Evolutionary conservation across 495 filamentous ascomycete genomes (phyloP).

Genomic region (Hypoxylon perforatum): DNA sequence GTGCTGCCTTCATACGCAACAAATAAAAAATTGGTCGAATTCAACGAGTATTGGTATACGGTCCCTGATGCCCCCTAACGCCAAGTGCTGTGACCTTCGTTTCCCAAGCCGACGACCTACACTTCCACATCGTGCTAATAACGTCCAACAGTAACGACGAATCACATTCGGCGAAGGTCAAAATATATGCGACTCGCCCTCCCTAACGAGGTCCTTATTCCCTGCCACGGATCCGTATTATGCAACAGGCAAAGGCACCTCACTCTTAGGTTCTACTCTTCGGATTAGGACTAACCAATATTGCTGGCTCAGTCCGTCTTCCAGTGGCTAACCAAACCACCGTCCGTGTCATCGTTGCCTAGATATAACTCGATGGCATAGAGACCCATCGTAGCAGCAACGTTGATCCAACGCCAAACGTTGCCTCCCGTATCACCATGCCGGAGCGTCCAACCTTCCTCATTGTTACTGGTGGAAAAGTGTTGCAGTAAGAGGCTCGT

Average conservation of each 20-base stretch:
- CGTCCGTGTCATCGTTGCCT: conserved; percentile 79
- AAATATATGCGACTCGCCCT: conserved; percentile 35
- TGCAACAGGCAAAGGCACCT: conserved; percentile 25
- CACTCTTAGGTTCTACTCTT: conserved; percentile 27
- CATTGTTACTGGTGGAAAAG: conserved; percentile 75
- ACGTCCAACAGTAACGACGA: conserved; percentile 28
- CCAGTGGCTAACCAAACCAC: conserved; percentile 81
- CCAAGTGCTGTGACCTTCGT: conserved; percentile 49
- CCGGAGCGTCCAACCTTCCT: conserved; percentile 86
- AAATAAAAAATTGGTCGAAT: conserved; percentile 47
- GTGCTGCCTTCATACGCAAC: conserved; percentile 24
- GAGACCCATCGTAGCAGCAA: conserved; percentile 84
- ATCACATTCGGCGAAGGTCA: conserved; percentile 16
- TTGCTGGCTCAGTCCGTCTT: conserved; percentile 78
- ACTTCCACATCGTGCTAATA: conserved; percentile 41
- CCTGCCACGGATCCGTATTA: conserved; percentile 13
- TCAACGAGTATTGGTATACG: conserved; percentile 50
- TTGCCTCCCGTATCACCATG: conserved; percentile 83
- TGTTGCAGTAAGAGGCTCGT: conserved; percentile 97
- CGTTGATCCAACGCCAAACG: conserved; percentile 92
- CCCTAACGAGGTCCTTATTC: conserved; percentile 27
- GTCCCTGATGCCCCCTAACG: conserved; percentile 48
- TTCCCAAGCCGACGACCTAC: conserved; percentile 48
- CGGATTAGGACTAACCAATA: conserved; percentile 5
- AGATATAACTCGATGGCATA: conserved; percentile 91